Conservation (phyloP, 2,329 filamentous ascomycete species). For the Apiospora hydei region DNA sequence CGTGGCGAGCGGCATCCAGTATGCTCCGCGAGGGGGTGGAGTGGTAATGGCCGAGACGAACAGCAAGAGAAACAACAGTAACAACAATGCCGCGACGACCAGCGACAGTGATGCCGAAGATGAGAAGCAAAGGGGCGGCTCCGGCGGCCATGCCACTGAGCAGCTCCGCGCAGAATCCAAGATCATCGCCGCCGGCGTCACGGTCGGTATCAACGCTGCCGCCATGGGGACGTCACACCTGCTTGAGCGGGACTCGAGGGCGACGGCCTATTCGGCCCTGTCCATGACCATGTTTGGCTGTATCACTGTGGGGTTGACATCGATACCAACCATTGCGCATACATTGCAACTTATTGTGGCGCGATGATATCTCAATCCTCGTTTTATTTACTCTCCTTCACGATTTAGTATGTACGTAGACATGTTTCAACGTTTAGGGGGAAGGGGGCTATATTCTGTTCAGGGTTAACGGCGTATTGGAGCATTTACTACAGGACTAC, state of each 20-base stretch:
- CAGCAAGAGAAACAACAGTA: slow-evolving; percentile 4
- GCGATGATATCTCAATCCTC: neutral
- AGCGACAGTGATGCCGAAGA: slow-evolving; percentile 9
- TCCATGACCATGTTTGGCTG: slow-evolving; percentile 65
- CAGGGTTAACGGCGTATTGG: neutral
- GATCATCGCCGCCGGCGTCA: slow-evolving; percentile 58
- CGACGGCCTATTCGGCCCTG: slow-evolving; percentile 63
- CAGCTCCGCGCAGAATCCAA: slow-evolving; percentile 32
- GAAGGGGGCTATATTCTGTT: neutral
- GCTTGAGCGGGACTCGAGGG: slow-evolving; percentile 59
- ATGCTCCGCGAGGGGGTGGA: neutral
- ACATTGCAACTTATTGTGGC: slow-evolving; percentile 46
- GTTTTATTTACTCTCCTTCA: neutral
- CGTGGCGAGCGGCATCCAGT: neutral
- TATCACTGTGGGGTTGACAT: slow-evolving; percentile 62
- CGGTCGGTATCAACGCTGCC: slow-evolving; percentile 64
- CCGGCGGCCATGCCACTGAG: too few species aligned
- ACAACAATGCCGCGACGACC: neutral
- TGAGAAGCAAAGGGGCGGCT: neutral
- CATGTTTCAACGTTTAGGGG: neutral
- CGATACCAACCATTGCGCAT: slow-evolving; percentile 53
- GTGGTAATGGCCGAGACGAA: neutral
- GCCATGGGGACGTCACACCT: slow-evolving; percentile 67
- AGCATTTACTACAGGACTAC: neutral
- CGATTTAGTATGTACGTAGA: neutral